Conservation (phyloP, 768 basidiomycete genomes). For the Lactarius hengduanensis region DNA sequence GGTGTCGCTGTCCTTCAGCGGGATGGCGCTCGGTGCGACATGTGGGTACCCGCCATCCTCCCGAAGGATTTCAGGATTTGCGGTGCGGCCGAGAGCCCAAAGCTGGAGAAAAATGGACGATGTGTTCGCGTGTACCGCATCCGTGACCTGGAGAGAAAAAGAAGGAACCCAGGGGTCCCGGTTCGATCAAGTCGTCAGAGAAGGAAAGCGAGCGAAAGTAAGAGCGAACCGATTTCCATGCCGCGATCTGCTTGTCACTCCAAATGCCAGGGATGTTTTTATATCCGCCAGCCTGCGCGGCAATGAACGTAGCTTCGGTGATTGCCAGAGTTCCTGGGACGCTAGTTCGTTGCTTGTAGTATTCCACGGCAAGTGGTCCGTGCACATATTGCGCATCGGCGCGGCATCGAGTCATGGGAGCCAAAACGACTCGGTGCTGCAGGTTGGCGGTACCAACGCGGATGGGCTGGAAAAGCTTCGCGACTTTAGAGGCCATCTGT, state of each 20-base stretch:
- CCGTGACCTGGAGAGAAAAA: neutral
- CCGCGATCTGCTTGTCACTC: slow-evolving; percentile 52
- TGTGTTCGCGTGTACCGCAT: slow-evolving; percentile 38
- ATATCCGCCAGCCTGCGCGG: slow-evolving; percentile 48
- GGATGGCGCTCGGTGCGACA: slow-evolving; percentile 3
- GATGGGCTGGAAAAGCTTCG: slow-evolving; percentile 47
- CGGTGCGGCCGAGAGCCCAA: slow-evolving; percentile 41
- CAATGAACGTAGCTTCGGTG: slow-evolving; percentile 56
- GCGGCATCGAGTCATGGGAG: slow-evolving; percentile 51
- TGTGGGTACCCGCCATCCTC: slow-evolving; percentile 4
- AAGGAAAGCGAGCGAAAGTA: neutral
- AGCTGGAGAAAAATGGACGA: slow-evolving; percentile 40
- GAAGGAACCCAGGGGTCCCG: neutral
- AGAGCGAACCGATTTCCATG: slow-evolving; percentile 46
- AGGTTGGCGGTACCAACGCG: slow-evolving; percentile 44
- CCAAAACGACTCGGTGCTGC: slow-evolving; percentile 52
- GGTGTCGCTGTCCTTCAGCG: neutral
- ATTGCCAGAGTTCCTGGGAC: slow-evolving; percentile 54
- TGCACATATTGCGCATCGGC: slow-evolving; percentile 40
- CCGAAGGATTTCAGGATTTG: slow-evolving; percentile 3
- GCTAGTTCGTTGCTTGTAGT: slow-evolving; percentile 50
- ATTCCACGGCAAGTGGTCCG: slow-evolving; percentile 39
- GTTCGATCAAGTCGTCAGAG: neutral
- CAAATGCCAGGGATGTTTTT: slow-evolving; percentile 61
- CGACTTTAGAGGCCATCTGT: neutral